Percentiles rank a stretch among this genome's conserved stretches.
phyloP scores from a whole-genome alignment of 495 filamentous ascomycete genomes.

The Annulohypoxylon nitens region DNA sequence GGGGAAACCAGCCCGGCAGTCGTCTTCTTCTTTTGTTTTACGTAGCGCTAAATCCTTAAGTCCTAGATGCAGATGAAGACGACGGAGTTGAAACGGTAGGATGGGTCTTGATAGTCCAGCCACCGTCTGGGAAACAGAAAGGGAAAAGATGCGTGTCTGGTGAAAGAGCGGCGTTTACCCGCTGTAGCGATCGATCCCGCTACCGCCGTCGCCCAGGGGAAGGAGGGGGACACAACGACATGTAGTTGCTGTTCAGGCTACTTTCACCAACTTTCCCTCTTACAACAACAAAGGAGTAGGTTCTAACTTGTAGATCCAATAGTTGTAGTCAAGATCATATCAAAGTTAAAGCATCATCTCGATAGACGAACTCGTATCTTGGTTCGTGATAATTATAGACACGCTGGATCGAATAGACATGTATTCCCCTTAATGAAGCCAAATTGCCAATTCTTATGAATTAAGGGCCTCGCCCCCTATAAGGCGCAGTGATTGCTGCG shows the following conservation, averaged over 20 bases:
- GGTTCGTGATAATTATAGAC: constrained; percentile 29
- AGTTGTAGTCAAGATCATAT: constrained; percentile 22
- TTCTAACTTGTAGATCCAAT: constrained; percentile 10
- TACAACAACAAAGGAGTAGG: constrained; percentile 44
- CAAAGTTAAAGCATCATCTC: constrained; percentile 19
- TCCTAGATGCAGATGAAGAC: constrained; percentile 24
- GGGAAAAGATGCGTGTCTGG: constrained; percentile 21
- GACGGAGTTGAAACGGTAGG: constrained; percentile 51
- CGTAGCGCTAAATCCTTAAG: constrained; percentile 34
- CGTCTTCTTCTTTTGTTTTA: constrained; percentile 39
- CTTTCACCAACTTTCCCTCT: constrained; percentile 39
- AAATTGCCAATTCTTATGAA: constrained; percentile 49
- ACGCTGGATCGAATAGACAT: constrained; percentile 36
- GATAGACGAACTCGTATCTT: constrained; percentile 27
- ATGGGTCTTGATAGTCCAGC: constrained; percentile 35
- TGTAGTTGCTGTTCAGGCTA: constrained; percentile 30
- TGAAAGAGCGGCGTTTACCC: constrained; percentile 39
- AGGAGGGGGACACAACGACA: constrained; percentile 31
- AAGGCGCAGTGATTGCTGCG: constrained; percentile 17
- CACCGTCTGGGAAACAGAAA: constrained; percentile 41
- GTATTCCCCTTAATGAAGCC: constrained; percentile 45
- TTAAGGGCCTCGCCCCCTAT: constrained; percentile 44
- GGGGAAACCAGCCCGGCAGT: constrained; percentile 52
- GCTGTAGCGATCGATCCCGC: constrained; percentile 34
- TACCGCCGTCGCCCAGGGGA: constrained; percentile 26